Evolutionary conservation across 2,329 filamentous ascomycete species (phyloP), one percentile per base, ranked within the genome.

Genomic region (Cryphonectria radicalis): DNA sequence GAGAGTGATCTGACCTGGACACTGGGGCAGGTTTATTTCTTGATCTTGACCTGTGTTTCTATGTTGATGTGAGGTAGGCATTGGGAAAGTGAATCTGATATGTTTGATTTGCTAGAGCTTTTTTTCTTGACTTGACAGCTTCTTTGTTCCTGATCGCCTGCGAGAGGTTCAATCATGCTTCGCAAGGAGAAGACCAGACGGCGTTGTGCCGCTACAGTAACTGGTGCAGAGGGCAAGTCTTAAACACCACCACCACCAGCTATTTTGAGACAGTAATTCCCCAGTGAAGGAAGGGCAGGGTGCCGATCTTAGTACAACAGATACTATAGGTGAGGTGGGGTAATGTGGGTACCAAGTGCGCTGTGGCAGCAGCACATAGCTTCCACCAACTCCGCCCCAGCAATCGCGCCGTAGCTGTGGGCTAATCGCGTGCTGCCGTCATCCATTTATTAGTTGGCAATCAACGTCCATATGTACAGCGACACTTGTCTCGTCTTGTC

Each of bases 401-500:
- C 22, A 35, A 63, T n/a, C 60, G 60, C 62, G 62, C 62, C 37
- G 62, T 19, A 28, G 25, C 35, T 11, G 37, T 25, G 32, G 13
- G 32, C 35, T 25, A 17, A 25, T n/a, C n/a, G 37, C 25, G 62
- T 28, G 62, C 42, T 64, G 40, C 62, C 62, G 62, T 64, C 62
- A 64, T 64, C 62, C 35, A 64, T 32, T 32, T 32, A 64, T 13
- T 42, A 40, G n/a, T 28, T 42, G 35, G 37, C 37, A 43, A 10
- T 37, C 59, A 63, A 19, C 6, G 22, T 22, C 19, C 19, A 63
- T 8, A 28, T 28, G 28, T 28, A 3, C n/a, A 19, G 19, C 37
- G 2, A 43, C n/a, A 25, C 60, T 37, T 22, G n/a, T 35, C n/a
- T 43, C 22, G 35, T 63, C 60, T 63, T 40, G 32, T n/a, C 19